These are phyloP conservation scores for Hypoxylon fuscum DNA, from an alignment of 495 filamentous ascomycete species.

Conservation along the genomic window DNA sequence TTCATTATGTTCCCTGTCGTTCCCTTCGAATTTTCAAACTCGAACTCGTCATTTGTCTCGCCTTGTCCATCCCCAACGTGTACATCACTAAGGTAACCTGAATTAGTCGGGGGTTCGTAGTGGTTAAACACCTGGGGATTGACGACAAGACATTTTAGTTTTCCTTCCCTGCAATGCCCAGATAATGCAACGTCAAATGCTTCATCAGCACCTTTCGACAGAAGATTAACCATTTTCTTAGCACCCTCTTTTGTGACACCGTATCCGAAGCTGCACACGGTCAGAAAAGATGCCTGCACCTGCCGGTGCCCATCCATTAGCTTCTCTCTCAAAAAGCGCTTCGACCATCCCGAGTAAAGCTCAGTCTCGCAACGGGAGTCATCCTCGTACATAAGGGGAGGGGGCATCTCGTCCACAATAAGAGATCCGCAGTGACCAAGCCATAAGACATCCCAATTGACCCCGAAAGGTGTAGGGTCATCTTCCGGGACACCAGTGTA, in stretches of 20 bases:
- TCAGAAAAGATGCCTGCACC: slow-evolving; percentile 48
- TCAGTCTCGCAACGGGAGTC: slow-evolving; percentile 30
- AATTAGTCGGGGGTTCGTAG: slow-evolving; percentile 33
- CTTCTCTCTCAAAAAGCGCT: slow-evolving; percentile 22
- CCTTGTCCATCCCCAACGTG: slow-evolving; percentile 29
- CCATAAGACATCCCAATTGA: slow-evolving; percentile 59
- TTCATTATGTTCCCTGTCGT: slow-evolving; percentile 40
- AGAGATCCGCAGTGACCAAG: slow-evolving; percentile 56
- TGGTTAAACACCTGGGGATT: slow-evolving; percentile 40
- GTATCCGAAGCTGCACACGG: slow-evolving; percentile 59
- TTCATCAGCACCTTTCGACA: slow-evolving; percentile 28
- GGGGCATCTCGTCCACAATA: slow-evolving; percentile 30
- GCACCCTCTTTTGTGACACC: slow-evolving; percentile 45
- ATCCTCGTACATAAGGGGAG: slow-evolving; percentile 18
- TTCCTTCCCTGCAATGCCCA: slow-evolving; percentile 13
- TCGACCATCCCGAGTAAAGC: slow-evolving; percentile 35
- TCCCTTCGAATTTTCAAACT: slow-evolving; percentile 33
- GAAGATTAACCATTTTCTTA: slow-evolving; percentile 31
- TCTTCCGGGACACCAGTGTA: slow-evolving; percentile 25
- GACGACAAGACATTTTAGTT: slow-evolving; percentile 32
- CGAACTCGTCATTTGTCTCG: slow-evolving; percentile 11
- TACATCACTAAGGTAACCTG: slow-evolving; percentile 31
- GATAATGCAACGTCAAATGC: slow-evolving; percentile 36
- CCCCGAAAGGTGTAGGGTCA: slow-evolving; percentile 52
- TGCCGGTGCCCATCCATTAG: slow-evolving; percentile 40